Evolutionary conservation across 768 basidiomycete species (phyloP).

Genomic region (Lactarius trivialis): DNA sequence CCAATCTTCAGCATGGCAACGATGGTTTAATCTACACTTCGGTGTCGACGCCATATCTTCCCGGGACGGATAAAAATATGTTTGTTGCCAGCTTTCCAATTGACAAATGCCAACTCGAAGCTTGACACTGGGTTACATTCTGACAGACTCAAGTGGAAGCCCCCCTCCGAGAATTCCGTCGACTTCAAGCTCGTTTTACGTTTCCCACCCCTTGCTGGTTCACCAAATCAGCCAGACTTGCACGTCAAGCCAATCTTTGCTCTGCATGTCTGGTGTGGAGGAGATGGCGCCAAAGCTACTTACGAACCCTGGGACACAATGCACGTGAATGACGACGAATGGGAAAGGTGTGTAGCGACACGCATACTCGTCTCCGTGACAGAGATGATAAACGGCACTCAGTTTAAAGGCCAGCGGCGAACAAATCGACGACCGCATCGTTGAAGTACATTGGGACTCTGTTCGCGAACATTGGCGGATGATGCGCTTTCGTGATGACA

Average conservation of each 20-base stretch:
- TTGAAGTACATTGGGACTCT: conserved; percentile 90
- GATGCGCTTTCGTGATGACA: conserved; percentile 94
- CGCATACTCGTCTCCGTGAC: not conserved
- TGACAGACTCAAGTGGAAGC: conserved; percentile 96
- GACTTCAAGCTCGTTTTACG: conserved; percentile 96
- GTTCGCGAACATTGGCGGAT: conserved; percentile 66
- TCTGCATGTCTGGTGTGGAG: conserved; percentile 78
- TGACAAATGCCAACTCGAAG: not conserved
- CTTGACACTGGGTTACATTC: conserved; percentile 2
- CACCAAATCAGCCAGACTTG: conserved; percentile 65
- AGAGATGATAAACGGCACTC: conserved; percentile 10
- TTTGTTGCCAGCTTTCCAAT: conserved; percentile 29
- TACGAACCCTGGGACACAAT: conserved; percentile 86
- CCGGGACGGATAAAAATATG: conserved; percentile 86
- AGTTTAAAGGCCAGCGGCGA: conserved; percentile 82
- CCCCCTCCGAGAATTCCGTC: conserved; percentile 94
- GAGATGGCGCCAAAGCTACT: conserved; percentile 41
- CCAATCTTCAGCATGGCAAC: conserved; percentile 80
- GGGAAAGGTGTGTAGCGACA: conserved; percentile 68
- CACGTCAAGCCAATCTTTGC: conserved; percentile 80
- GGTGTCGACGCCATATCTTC: conserved; percentile 69
- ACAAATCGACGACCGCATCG: conserved; percentile 88
- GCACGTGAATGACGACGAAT: conserved; percentile 82
- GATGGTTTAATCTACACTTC: conserved; percentile 98
- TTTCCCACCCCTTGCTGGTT: conserved; percentile 61